phyloP scores from a whole-genome alignment of 75 land plant genomes.

The Chamaecyparis obtusa region DNA sequence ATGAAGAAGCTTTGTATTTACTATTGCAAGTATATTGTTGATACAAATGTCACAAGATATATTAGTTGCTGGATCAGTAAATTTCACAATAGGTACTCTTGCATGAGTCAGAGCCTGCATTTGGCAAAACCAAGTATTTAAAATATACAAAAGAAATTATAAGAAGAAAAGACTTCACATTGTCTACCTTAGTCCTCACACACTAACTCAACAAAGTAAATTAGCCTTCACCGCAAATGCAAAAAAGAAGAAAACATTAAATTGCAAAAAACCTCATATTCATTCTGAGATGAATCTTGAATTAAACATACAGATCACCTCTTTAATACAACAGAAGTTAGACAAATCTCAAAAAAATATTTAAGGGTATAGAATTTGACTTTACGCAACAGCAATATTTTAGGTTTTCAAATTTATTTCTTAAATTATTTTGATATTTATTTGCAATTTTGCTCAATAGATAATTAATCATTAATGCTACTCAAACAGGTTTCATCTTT shows the following conservation, averaged over 20 bases:
- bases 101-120: conserved; percentile 93
- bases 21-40: conserved; percentile 94
- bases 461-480: no score
- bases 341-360: no score
- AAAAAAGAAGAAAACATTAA: background rate
- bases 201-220: background rate
- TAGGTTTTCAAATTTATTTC: no score
- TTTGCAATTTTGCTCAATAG: no score
- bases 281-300: background rate
- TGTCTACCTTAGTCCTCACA: background rate
- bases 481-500: no score
- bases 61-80: conserved; percentile 87
- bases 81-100: conserved; percentile 96
- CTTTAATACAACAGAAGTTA: no score
- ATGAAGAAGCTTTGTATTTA: conserved; percentile 88
- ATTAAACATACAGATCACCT: background rate
- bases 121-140: background rate
- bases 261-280: background rate
- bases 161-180: background rate
- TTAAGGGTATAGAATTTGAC: no score
- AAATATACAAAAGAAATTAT: background rate
- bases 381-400: no score
- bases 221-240: background rate
- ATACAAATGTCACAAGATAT: conserved; percentile 96
- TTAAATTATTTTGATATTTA: no score